Base-by-base conservation (phyloP, 1,284 basidiomycete species). In the Schizophyllum commune region DNA sequence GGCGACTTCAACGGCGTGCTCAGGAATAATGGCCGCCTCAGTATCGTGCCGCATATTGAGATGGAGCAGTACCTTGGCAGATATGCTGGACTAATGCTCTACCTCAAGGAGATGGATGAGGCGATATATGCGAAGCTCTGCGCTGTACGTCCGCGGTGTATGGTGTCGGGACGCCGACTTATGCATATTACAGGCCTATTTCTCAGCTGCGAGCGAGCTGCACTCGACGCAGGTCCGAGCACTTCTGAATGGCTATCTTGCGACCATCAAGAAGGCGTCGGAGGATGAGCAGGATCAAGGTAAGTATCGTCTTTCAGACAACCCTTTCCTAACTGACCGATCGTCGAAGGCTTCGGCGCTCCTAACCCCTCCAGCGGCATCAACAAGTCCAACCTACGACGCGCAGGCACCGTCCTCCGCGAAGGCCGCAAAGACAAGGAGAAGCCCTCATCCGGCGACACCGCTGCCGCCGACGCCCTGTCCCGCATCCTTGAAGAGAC, bases 51-150 rank as follows among this genome's bases (percentile, higher is more conserved):
- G 5, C 94, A 96, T 71, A 77, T 79, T 58, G 78, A 83, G 13
- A 79, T 98, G 71, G 94, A 98, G 69, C 79, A 81, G 32, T 91
- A 91, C 69, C 82, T 98, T 9, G 93, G 91, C 27, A 82, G 88
- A 57, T 98, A 98, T 72, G 86, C 90, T 56, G 96, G 96, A 1
- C 72, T 99, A 57, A 86, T 98, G 74, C 79, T 98, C 15, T 99
- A 96, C 70, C 77, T 98, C 65, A 96, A 95, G 71, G 96, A 99
- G 76, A 96, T 97, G 86, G 94, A 96, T 62, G 91, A 95, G 71
- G 75, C 74, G 58, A 73, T 88, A 32, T 97, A 96, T 72, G 89
- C 86, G 54, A 91, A 90, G 69, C 75, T 96, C 34, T 97, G 94
- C 70, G 90, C 88, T 57, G 94, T 96, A 70, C 62, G 91, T 80